Conservation (phyloP, 2,329 filamentous ascomycete genomes). For the Emergomyces orientalis region DNA sequence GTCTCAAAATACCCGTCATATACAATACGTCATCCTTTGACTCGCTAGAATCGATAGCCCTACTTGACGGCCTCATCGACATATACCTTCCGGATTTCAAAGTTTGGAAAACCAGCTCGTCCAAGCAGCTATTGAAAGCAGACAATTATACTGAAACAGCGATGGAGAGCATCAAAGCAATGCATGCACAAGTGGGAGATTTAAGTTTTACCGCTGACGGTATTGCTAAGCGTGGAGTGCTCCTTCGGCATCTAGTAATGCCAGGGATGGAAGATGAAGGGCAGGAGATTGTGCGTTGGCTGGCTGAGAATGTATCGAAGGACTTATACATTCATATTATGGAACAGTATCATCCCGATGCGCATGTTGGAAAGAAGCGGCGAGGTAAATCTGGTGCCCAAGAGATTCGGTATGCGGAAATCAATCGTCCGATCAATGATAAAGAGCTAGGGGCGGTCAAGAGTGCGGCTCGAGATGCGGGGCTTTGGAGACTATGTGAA, state of each 20-base stretch:
- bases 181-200: constrained; percentile 75
- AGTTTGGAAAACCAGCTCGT: constrained; percentile 59
- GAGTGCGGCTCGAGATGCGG: constrained; percentile 58
- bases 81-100: constrained; percentile 89
- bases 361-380: constrained; percentile 66
- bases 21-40: constrained; percentile 83
- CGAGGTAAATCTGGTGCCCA: constrained; percentile 25
- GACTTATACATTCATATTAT: constrained; percentile 79
- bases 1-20: constrained; percentile 62
- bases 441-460: constrained; percentile 59
- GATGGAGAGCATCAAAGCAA: constrained; percentile 66
- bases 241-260: constrained; percentile 78
- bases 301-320: constrained; percentile 61
- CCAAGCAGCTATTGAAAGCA: constrained; percentile 64
- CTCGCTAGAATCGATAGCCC: constrained; percentile 58
- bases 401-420: constrained; percentile 60
- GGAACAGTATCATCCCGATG: constrained; percentile 77
- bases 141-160: constrained; percentile 65
- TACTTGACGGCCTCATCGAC: constrained; percentile 71
- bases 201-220: constrained; percentile 73
- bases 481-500: constrained; percentile 72
- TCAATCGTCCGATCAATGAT: constrained; percentile 60
- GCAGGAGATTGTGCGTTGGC: constrained; percentile 62
- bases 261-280: constrained; percentile 68
- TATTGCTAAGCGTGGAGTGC: constrained; percentile 65